Conservation (phyloP, 495 filamentous ascomycete genomes). For the Melanomma pulvis-pyrius region DNA sequence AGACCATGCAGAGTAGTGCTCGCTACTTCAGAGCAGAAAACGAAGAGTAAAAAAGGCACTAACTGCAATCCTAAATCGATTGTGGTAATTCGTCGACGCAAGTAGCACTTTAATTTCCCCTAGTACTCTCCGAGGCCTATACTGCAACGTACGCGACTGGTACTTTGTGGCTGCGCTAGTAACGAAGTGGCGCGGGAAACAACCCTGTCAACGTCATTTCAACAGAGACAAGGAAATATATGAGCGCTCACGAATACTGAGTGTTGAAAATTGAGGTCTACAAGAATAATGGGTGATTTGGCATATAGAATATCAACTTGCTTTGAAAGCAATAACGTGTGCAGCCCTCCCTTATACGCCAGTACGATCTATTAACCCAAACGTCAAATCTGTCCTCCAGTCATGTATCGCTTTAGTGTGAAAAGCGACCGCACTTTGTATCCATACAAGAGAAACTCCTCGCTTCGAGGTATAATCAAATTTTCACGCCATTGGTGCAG, state of each 20-base stretch:
- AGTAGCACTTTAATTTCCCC: background rate
- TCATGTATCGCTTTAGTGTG: background rate
- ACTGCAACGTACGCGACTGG: background rate
- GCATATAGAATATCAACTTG: background rate
- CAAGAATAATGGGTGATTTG: background rate
- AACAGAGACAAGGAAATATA: background rate
- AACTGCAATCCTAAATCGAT: no score
- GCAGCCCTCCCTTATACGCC: background rate
- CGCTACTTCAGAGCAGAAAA: no score
- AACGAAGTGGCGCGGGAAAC: background rate
- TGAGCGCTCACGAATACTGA: no score
- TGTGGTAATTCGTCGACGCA: no score
- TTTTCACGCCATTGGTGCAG: slow-evolving; percentile 23
- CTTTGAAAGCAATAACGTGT: background rate
- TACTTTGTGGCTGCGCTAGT: background rate
- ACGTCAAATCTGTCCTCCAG: background rate
- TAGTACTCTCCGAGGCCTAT: background rate
- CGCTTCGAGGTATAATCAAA: no score
- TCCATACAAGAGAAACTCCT: background rate
- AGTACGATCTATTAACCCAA: background rate
- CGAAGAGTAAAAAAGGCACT: no score
- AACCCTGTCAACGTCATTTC: background rate
- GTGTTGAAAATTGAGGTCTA: background rate
- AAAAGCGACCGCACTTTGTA: background rate
- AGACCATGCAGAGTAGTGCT: no score